Percentiles rank a stretch among this genome's conserved stretches.
Evolutionary conservation across 139 green algal species (phyloP).

Genomic region (Gonium pectorale): DNA sequence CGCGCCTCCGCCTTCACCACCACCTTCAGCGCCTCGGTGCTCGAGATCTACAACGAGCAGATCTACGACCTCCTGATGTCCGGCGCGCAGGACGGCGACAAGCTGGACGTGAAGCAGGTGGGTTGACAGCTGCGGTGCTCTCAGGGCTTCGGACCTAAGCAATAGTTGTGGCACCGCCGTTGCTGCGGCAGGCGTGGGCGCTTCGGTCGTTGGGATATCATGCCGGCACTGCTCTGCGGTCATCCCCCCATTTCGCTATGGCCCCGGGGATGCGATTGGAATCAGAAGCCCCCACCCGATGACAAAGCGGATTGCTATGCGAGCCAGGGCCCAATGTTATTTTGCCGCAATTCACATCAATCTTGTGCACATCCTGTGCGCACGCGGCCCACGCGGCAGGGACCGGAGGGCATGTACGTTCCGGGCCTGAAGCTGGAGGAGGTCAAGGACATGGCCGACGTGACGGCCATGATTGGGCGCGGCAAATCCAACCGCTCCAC

Average conservation of each 20-base stretch:
- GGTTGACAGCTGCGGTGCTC: background rate
- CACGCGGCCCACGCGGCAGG: conserved; percentile 16
- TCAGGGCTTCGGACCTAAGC: background rate
- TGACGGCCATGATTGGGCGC: conserved; percentile 56
- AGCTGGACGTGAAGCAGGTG: conserved; percentile 75
- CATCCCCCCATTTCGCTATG: no score
- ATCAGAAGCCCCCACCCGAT: no score
- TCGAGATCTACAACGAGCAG: conserved; percentile 88
- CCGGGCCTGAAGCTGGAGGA: conserved; percentile 58
- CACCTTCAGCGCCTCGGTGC: conserved; percentile 68
- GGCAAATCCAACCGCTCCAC: conserved; percentile 71
- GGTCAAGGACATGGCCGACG: conserved; percentile 55
- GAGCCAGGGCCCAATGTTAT: no score
- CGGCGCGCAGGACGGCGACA: conserved; percentile 66
- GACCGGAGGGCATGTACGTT: conserved; percentile 63
- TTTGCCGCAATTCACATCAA: no score
- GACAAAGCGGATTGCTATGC: no score
- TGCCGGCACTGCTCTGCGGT: no score
- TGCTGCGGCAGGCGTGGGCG: no score
- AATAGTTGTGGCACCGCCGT: no score
- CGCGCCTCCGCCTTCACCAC: conserved; percentile 60
- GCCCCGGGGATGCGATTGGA: no score
- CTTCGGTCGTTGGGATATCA: no score
- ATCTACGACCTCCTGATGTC: conserved; percentile 70
- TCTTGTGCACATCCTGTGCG: background rate